Percentiles rank a stretch among this genome's conserved stretches.
Conservation (phyloP, 352 stramenopile species). For the Phytophthora sp. region DNA sequence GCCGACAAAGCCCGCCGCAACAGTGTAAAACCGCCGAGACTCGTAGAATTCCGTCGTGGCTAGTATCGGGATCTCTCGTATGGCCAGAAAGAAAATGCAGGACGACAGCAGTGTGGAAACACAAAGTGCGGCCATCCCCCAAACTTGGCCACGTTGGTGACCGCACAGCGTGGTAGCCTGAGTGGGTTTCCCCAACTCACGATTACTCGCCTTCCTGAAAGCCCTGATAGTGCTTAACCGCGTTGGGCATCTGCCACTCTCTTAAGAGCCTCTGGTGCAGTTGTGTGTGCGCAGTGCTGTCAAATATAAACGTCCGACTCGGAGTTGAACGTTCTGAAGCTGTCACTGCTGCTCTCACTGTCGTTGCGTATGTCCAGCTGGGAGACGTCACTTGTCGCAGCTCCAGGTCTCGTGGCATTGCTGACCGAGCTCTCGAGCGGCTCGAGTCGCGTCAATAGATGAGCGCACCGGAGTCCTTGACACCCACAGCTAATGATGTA, state of each 20-base stretch:
- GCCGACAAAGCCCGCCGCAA: constrained; percentile 43
- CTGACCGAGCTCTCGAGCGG: constrained; percentile 33
- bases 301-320: constrained; percentile 29
- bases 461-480: constrained; percentile 95
- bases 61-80: constrained; percentile 43
- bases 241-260: constrained; percentile 1
- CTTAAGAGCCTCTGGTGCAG: constrained; percentile 30
- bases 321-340: constrained; percentile 13
- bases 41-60: constrained; percentile 57
- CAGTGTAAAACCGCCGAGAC: constrained; percentile 52
- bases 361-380: constrained; percentile 18
- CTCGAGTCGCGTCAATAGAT: constrained; percentile 64
- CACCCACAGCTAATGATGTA: constrained; percentile 89
- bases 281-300: constrained; percentile 11
- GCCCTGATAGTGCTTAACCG: constrained; percentile 21
- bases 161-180: constrained; percentile 33
- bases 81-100: constrained; percentile 38
- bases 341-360: constrained; percentile 31
- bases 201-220: constrained; percentile 38
- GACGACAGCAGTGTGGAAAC: constrained; percentile 47
- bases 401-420: constrained; percentile 1
- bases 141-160: constrained; percentile 35
- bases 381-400: constrained; percentile 8
- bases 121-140: constrained; percentile 42
- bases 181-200: constrained; percentile 32